Base-by-base conservation (phyloP, 371 early-diverging fungal species). In the Mortierella sp. region DNA sequence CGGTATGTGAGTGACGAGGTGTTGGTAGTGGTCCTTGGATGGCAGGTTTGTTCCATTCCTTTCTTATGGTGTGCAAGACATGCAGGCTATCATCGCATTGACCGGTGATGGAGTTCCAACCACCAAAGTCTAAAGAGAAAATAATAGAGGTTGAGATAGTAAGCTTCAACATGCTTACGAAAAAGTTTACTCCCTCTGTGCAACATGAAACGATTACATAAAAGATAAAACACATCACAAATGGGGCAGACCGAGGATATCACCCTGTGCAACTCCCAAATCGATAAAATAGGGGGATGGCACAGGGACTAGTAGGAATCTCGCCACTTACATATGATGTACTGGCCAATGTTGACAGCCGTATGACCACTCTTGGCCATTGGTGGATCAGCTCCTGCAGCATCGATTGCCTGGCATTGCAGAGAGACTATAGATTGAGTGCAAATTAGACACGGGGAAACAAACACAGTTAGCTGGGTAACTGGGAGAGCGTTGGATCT, bases 1-100 rank as follows among this genome's bases (percentile, higher is more conserved):
- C 90, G 9, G 90, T 79, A 75, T 94, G 95, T 20, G 92, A 92
- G 76, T 88, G 90, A 67, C 95, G 90, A 49, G 93, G 93, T 3
- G 73, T 73, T 37, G 93, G 92, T 39, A 85, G 68, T 37, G 79
- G 74, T 6, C 92, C 93, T 55, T 91, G 88, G 78, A 93, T 86
- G 4, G 78, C 77, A 22, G 88, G 77, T 12, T 84, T 85, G 58
- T 76, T 84, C 92, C 92, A 92, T 62, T 88, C 88, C 62, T 78
- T 86, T 37, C 81, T 76, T 62, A 67, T 86, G 64, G 84, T 68
- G 22, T 67, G 74, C 20, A 70, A 58, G 22, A 75, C 72, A 66
- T 75, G 76, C 11, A 75, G 63, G 12, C 67, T 66, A 63, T 74
- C 76, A 43, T 78, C 78, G 47, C 78, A 80, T 45, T 84, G 84